Conservation (phyloP, 306 rosid genomes). For the Rubus parviflorus region DNA sequence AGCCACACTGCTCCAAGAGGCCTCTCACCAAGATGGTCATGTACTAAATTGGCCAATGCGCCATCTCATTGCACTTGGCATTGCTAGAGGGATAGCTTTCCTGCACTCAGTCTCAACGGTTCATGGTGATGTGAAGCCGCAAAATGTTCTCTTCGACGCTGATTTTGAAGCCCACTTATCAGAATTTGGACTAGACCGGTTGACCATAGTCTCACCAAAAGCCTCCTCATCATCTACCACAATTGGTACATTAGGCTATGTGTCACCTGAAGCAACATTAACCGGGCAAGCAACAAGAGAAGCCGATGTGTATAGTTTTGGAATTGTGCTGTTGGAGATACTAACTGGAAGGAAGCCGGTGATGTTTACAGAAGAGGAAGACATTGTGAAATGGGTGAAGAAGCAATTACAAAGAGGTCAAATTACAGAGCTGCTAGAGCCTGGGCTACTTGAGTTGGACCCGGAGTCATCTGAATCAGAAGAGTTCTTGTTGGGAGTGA, state of each 20-base stretch:
- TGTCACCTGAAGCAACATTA: constrained; percentile 63
- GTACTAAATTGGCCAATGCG: constrained; percentile 95
- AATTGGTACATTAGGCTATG: constrained; percentile 71
- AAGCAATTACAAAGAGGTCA: constrained; percentile 68
- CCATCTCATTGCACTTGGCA: constrained; percentile 78
- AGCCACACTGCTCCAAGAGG: constrained; percentile 78
- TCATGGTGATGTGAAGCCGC: constrained; percentile 81
- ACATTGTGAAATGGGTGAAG: constrained; percentile 88
- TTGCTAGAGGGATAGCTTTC: constrained; percentile 75
- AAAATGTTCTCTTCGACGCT: constrained; percentile 76
- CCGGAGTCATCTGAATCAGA: constrained; percentile 90
- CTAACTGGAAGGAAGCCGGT: constrained; percentile 75
- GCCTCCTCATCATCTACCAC: constrained; percentile 54
- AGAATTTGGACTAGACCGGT: constrained; percentile 68
- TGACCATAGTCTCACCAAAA: constrained; percentile 49
- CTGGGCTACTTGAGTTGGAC: constrained; percentile 81
- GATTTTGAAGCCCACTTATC: constrained; percentile 90
- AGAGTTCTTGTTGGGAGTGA: constrained; percentile 77
- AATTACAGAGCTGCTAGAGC: constrained; percentile 65
- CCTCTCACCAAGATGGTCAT: constrained; percentile 88
- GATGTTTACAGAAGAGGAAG: constrained; percentile 75
- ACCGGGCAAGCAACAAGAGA: constrained; percentile 65
- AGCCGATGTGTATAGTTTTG: constrained; percentile 77
- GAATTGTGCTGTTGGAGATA: constrained; percentile 77
- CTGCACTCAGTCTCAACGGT: constrained; percentile 63